These are phyloP conservation scores for Daldinia eschscholtzii DNA, from an alignment of 2,329 filamentous ascomycete species.

Conservation along the genomic window DNA sequence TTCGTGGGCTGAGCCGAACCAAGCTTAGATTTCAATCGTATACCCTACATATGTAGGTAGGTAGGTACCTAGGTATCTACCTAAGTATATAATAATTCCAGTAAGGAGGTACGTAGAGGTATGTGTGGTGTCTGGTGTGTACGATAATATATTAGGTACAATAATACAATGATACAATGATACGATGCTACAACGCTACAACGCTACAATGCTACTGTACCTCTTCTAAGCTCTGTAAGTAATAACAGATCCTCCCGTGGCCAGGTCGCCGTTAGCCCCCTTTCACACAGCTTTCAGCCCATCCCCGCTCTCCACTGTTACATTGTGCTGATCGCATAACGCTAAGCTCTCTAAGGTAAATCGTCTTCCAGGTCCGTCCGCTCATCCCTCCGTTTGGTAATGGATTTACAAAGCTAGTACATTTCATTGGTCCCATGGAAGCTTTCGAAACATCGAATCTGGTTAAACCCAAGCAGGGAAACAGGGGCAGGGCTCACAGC, in stretches of 20 bases:
- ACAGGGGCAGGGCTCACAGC: conserved; percentile 40
- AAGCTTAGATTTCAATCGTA: conserved; percentile 2
- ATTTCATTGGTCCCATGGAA: conserved; percentile 48
- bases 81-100: no score
- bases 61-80: no score
- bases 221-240: conserved; percentile 31
- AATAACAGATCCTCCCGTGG: conserved; percentile 43
- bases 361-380: conserved; percentile 40
- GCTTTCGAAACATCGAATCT: conserved; percentile 42
- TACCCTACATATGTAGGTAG: neutral
- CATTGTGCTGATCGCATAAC: conserved; percentile 36
- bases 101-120: neutral
- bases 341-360: conserved; percentile 38
- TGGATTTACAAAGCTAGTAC: conserved; percentile 35
- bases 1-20: conserved; percentile 36
- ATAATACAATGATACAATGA: conserved; percentile 6
- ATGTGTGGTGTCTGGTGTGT: neutral
- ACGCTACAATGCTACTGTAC: conserved; percentile 2
- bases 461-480: conserved; percentile 43
- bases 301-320: conserved; percentile 36
- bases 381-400: conserved; percentile 48
- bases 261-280: conserved; percentile 39
- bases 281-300: conserved; percentile 36
- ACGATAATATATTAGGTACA: neutral
- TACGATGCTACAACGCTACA: conserved; percentile 7